Evolutionary conservation across 352 stramenopile species (phyloP).

Genomic region (Pythium biforme): DNA sequence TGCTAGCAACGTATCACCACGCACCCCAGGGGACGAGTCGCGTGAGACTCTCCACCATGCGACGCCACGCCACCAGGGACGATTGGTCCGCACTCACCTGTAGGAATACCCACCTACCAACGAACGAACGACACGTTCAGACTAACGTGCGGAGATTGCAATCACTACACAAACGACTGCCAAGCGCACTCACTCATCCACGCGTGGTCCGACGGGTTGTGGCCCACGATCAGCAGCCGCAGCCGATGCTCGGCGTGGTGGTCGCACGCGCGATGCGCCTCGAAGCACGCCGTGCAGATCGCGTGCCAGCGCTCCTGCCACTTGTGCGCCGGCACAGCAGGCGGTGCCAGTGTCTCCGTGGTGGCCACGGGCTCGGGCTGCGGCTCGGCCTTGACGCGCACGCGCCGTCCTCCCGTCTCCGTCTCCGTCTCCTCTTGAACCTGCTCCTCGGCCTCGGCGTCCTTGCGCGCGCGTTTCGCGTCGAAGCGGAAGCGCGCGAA

Average conservation of each 20-base stretch:
- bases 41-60: no score
- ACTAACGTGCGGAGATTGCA: no score
- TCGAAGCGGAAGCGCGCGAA: slow-evolving; percentile 67
- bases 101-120: slow-evolving; percentile 52
- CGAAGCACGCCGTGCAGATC: slow-evolving; percentile 77
- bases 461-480: slow-evolving; percentile 40
- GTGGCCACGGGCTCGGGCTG: slow-evolving; percentile 17
- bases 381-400: slow-evolving; percentile 17
- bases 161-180: no score
- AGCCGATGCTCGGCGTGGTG: slow-evolving; percentile 68
- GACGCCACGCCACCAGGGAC: no score
- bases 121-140: no score
- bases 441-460: slow-evolving; percentile 16
- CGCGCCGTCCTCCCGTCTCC: neutral
- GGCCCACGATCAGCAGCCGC: slow-evolving; percentile 80
- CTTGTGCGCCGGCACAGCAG: slow-evolving; percentile 27
- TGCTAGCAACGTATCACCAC: slow-evolving; percentile 24
- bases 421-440: neutral
- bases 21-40: neutral
- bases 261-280: slow-evolving; percentile 39
- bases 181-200: slow-evolving; percentile 52
- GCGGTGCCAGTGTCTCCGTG: neutral
- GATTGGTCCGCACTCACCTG: slow-evolving; percentile 39
- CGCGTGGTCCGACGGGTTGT: slow-evolving; percentile 90
- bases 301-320: slow-evolving; percentile 85